Evolutionary conservation across 1,284 basidiomycete genomes (phyloP).

Genomic region (Exobasidium cylindrosporum): DNA sequence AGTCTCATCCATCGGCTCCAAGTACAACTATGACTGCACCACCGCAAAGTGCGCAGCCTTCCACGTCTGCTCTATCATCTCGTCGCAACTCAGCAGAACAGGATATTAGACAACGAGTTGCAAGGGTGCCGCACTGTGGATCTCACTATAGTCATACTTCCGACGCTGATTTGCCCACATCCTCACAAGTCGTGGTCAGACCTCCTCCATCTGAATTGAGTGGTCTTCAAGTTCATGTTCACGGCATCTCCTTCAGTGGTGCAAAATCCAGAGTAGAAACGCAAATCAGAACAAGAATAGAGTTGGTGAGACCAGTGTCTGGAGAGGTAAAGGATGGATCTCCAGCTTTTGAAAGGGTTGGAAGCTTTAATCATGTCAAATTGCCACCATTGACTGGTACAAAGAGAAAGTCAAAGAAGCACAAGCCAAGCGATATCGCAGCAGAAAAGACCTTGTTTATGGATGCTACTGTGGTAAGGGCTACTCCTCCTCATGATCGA

Average conservation of each 20-base stretch:
- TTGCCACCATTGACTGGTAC: constrained; percentile 53
- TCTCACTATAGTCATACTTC: constrained; percentile 23
- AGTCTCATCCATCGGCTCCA: neutral
- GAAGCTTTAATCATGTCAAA: constrained; percentile 52
- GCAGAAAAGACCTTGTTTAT: constrained; percentile 52
- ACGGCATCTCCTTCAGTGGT: constrained; percentile 75
- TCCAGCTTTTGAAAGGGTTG: constrained; percentile 47
- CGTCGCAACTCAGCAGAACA: constrained; percentile 35
- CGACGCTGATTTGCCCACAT: constrained; percentile 42
- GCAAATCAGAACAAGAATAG: constrained; percentile 57
- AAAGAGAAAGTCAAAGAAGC: constrained; percentile 68
- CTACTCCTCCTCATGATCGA: constrained; percentile 69
- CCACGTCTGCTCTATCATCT: constrained; percentile 25
- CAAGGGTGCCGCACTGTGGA: constrained; percentile 4
- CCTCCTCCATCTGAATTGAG: constrained; percentile 36
- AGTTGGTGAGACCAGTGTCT: constrained; percentile 40
- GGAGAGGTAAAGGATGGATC: constrained; percentile 17
- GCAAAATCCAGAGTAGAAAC: constrained; percentile 94
- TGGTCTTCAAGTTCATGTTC: constrained; percentile 62
- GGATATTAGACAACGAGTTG: constrained; percentile 21
- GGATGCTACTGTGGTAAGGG: constrained; percentile 58
- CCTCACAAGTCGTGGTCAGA: constrained; percentile 35
- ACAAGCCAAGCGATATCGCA: constrained; percentile 56
- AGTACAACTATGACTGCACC: constrained; percentile 8
- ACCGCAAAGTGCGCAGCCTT: constrained; percentile 11